Conservation (phyloP, 257 asterid genomes). For the Rubia yunnanensis region DNA sequence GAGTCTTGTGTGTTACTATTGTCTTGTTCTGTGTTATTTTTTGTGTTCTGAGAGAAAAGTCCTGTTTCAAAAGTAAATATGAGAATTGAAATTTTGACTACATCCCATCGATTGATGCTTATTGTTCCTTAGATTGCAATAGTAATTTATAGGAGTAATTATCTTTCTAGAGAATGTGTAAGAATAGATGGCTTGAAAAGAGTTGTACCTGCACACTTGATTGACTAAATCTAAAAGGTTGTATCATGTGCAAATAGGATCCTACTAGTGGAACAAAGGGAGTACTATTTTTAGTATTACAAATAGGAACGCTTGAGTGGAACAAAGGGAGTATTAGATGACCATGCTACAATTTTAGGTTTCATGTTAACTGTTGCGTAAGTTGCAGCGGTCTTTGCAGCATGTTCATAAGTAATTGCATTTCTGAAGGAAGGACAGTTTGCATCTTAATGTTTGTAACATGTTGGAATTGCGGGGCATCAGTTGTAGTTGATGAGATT, state of each 20-base stretch:
- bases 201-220: neutral
- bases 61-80: neutral
- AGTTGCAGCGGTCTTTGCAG: conserved; percentile 6
- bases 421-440: neutral
- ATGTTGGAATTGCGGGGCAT: neutral
- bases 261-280: neutral
- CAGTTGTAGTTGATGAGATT: neutral
- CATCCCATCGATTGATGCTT: too few species aligned
- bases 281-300: neutral
- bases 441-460: neutral
- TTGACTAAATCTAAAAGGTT: neutral
- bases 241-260: neutral
- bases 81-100: neutral
- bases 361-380: neutral
- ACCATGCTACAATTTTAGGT: too few species aligned
- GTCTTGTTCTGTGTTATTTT: neutral
- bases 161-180: neutral
- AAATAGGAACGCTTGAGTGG: too few species aligned
- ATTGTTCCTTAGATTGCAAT: too few species aligned
- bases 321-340: too few species aligned
- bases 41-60: neutral
- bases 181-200: neutral
- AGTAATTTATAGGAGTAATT: neutral
- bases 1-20: neutral
- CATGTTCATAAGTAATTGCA: neutral